phyloP scores from a whole-genome alignment of 2,329 filamentous ascomycete genomes.

The Coniochaeta sp. region DNA sequence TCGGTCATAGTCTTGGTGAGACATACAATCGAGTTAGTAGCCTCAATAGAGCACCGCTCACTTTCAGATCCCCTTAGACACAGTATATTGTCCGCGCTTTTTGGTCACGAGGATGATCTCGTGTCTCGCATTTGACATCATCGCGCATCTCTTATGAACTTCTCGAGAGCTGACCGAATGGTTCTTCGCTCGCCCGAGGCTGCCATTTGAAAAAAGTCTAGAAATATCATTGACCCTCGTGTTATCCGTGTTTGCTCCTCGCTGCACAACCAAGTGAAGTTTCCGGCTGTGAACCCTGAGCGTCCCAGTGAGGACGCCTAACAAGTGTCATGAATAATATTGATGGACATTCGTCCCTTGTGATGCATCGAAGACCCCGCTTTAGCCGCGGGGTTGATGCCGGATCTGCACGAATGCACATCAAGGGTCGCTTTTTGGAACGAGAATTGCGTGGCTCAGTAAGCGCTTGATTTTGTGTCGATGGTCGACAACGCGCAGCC shows the following conservation, averaged over 20 bases:
- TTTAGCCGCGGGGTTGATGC: not conserved
- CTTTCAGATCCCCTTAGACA: not conserved
- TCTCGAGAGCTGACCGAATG: not conserved
- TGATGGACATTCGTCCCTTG: too few relatives aligned
- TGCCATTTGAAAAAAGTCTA: not conserved
- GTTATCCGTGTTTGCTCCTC: not conserved
- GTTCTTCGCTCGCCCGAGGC: not conserved
- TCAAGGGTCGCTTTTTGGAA: not conserved
- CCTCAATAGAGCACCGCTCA: too few relatives aligned
- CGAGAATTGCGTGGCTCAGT: not conserved
- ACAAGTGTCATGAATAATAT: too few relatives aligned
- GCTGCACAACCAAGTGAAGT: not conserved
- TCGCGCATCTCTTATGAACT: not conserved
- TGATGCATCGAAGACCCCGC: not conserved
- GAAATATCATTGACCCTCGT: not conserved
- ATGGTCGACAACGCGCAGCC: not conserved
- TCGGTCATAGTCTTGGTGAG: too few relatives aligned
- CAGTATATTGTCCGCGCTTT: not conserved
- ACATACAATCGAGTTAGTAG: too few relatives aligned
- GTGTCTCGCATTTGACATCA: not conserved
- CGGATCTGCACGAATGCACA: not conserved
- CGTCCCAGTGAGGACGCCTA: too few relatives aligned
- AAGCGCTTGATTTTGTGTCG: not conserved
- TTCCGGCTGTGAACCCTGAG: not conserved
- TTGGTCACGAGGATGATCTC: not conserved